Conservation (phyloP, 441 rosid genomes). For the Populus hybrid region DNA sequence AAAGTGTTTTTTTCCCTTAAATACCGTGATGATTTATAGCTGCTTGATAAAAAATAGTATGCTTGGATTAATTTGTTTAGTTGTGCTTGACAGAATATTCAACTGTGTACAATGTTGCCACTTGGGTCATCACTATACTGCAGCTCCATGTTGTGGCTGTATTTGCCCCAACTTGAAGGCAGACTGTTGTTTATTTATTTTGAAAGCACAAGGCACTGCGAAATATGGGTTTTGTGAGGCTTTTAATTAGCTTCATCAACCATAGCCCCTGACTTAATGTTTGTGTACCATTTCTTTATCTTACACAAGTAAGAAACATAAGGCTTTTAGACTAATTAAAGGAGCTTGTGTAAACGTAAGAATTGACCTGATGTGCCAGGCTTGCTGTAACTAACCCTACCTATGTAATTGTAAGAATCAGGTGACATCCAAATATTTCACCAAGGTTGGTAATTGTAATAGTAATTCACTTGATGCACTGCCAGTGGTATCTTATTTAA, state of each 20-base stretch:
- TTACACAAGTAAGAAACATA: neutral
- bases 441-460: neutral
- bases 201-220: neutral
- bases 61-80: neutral
- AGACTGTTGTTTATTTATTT: neutral
- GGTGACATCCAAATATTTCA: neutral
- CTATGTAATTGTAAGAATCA: neutral
- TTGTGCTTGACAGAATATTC: neutral
- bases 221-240: neutral
- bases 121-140: neutral
- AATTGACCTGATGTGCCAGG: neutral
- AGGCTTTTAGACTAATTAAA: neutral
- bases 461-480: neutral
- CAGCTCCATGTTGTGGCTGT: neutral
- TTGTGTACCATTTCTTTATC: neutral
- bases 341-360: neutral
- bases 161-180: neutral
- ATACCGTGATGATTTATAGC: neutral
- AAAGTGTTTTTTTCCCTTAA: neutral
- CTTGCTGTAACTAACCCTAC: neutral
- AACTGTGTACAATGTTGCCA: neutral
- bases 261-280: too few relatives aligned
- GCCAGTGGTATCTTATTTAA: neutral
- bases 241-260: neutral
- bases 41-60: neutral